These are phyloP conservation scores for Rhynchospora pubera DNA, from an alignment of 176 grass and related monocot genomes.

Conservation along the genomic window DNA sequence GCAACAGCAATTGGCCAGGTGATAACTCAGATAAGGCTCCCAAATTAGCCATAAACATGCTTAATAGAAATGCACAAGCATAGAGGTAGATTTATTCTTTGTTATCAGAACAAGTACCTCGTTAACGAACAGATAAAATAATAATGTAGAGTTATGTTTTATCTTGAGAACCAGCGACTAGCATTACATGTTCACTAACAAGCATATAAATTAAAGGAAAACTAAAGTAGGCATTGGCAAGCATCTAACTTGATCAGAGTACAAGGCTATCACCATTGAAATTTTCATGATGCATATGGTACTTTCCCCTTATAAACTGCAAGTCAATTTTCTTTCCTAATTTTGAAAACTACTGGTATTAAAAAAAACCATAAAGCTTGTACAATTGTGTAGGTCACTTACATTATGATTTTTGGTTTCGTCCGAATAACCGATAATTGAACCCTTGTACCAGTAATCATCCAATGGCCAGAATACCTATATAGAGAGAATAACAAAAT, in stretches of 20 bases:
- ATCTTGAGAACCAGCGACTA: background rate
- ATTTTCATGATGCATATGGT: background rate
- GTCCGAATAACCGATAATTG: slow-evolving; percentile 44
- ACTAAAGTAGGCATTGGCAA: background rate
- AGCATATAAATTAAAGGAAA: background rate
- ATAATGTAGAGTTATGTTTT: background rate
- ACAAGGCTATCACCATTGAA: background rate
- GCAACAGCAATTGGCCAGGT: background rate
- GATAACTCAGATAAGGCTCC: background rate
- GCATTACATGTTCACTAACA: background rate
- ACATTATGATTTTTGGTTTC: slow-evolving; percentile 60
- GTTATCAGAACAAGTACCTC: no score
- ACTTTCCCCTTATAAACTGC: background rate
- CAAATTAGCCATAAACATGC: background rate
- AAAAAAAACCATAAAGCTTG: background rate
- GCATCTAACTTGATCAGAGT: background rate
- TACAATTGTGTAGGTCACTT: slow-evolving; percentile 7
- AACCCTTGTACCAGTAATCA: slow-evolving; percentile 94
- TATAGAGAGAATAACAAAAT: background rate
- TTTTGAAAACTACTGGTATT: background rate
- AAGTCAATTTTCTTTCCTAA: background rate
- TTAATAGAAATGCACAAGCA: background rate
- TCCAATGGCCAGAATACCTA: slow-evolving; percentile 96
- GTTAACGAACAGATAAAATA: background rate
- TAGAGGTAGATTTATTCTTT: background rate